Evolutionary conservation across 2,329 filamentous ascomycete genomes (phyloP).

Genomic region (Thelonectria rubi): DNA sequence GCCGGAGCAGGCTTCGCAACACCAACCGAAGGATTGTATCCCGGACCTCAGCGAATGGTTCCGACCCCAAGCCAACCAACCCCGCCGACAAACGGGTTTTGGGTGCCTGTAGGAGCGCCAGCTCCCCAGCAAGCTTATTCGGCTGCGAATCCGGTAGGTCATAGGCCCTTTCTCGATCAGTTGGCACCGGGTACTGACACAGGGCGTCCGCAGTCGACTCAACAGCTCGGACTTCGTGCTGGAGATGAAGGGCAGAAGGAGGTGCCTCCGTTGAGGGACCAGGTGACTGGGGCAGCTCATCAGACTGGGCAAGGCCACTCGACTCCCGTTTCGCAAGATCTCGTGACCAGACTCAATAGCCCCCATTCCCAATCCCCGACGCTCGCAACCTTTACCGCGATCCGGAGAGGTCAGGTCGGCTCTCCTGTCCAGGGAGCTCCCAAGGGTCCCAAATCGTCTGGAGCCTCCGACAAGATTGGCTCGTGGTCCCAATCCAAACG

Average conservation of each 20-base stretch:
- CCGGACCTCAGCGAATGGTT: background rate
- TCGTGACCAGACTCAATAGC: background rate
- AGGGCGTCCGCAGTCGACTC: background rate
- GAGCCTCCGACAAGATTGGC: constrained; percentile 34
- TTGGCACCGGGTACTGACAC: background rate
- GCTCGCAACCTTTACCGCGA: background rate
- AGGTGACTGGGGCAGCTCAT: background rate
- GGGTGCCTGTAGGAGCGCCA: background rate
- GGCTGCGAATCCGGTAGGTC: background rate
- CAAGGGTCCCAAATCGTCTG: constrained; percentile 33
- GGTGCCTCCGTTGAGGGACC: background rate
- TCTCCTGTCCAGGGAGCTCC: background rate
- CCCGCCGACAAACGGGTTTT: background rate
- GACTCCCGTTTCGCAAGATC: background rate
- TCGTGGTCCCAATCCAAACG: constrained; percentile 52
- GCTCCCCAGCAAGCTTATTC: too few relatives aligned
- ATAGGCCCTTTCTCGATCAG: background rate
- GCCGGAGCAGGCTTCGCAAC: background rate
- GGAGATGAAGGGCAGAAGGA: background rate
- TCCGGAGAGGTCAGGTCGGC: background rate
- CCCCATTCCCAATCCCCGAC: background rate
- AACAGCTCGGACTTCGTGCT: background rate
- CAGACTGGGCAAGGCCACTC: background rate
- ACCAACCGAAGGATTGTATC: background rate
- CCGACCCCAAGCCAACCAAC: background rate